Base-by-base conservation (phyloP, 1,284 basidiomycete species). In the Cutaneotrichosporon curvatum region DNA sequence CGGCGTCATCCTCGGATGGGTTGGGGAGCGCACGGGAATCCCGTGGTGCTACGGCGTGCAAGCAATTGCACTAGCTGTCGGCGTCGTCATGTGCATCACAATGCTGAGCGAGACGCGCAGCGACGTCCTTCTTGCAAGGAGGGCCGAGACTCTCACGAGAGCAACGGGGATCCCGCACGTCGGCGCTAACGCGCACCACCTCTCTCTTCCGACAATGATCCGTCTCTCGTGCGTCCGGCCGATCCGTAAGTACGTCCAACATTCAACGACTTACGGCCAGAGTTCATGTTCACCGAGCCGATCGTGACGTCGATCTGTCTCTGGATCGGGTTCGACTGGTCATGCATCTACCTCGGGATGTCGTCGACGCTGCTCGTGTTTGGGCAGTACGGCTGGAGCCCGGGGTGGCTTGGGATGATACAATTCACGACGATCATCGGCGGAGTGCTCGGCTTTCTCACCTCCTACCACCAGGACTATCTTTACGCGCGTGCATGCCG, bases 361-460 rank as follows among this genome's bases (percentile, higher is more conserved):
- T 55, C 58, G 5, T 59, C 58, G 0, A 55, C 61, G 3, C 46
- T 60, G 9, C 53, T 69, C 19, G 65, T 68, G 2, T 67, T 67
- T 33, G 45, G 45, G 19, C 48, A 62, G 18, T 70, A 69, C 48
- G 68, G 67, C 8, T 67, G 64, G 50, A 55, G 48, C 21, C 40
- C 48, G 10, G 69, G 65, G 4, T 43, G 61, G 42, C 50, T 56
- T 5, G 67, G 65, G 1, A 51, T 51, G 14, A 48, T 62, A n/a
- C 55, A 65, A 39, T 25, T 59, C 57, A 65, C 53, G 2, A 58
- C 67, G 7, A 57, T 83, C 54, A 57, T 76, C 31, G 87, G 87
- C 10, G 81, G 84, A 2, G 77, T 80, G 56, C 50, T 88, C 33
- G 87, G 85, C 0, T 82, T 84, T 33, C 58, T 84, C 20, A 81